These are phyloP conservation scores for Macadamia tetraphylla DNA, from an alignment of 164 flowering plant species.

Conservation along the genomic window DNA sequence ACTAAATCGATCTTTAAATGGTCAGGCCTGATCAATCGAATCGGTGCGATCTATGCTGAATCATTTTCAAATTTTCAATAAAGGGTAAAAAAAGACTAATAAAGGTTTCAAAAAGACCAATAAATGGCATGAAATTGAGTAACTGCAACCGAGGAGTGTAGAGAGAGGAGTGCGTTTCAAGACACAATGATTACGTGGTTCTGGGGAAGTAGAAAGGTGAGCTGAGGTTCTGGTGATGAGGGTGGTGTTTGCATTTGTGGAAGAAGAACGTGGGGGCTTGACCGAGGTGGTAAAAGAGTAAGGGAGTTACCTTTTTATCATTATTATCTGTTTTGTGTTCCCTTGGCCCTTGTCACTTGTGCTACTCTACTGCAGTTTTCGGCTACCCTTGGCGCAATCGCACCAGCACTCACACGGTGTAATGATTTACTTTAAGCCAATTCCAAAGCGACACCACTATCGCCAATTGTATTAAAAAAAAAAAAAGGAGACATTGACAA, in stretches of 20 bases:
- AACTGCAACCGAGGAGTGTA: slow-evolving; percentile 32
- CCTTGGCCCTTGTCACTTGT: not conserved
- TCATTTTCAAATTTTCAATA: not conserved
- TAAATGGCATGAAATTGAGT: slow-evolving; percentile 10
- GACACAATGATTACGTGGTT: slow-evolving; percentile 91
- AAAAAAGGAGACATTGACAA: too few species aligned
- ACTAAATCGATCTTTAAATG: not conserved
- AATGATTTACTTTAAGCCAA: slow-evolving; percentile 40
- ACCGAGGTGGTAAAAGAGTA: slow-evolving; percentile 16
- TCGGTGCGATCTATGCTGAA: not conserved
- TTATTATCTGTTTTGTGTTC: slow-evolving; percentile 19
- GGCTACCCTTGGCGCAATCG: too few species aligned
- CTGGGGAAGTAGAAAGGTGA: slow-evolving; percentile 71
- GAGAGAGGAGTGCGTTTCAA: slow-evolving; percentile 77
- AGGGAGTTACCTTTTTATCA: slow-evolving; percentile 33
- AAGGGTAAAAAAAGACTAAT: too few species aligned
- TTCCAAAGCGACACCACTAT: slow-evolving; percentile 20
- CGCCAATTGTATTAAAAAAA: not conserved
- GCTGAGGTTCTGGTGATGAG: slow-evolving; percentile 5
- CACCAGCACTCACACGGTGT: slow-evolving; percentile 25
- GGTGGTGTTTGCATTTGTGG: slow-evolving; percentile 14
- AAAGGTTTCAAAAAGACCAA: slow-evolving; percentile 1
- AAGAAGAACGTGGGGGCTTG: slow-evolving; percentile 58
- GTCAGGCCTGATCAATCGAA: too few species aligned
- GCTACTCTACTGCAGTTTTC: not conserved